These are phyloP conservation scores for Hyaloraphidium curvatum DNA, from an alignment of 192 early-diverging fungal species.

Conservation along the genomic window DNA sequence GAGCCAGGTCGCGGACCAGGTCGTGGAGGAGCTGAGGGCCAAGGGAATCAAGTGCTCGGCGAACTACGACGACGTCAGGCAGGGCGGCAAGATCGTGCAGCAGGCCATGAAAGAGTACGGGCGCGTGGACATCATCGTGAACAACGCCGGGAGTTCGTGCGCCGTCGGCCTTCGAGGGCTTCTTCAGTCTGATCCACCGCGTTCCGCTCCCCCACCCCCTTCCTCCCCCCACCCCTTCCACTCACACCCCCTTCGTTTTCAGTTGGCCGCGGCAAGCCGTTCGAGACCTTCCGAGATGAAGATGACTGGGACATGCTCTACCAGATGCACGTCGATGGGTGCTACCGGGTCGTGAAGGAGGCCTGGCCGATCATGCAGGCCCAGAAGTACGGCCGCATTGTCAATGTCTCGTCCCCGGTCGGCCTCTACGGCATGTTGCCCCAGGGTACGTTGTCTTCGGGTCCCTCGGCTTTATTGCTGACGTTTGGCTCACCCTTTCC, in stretches of 20 bases:
- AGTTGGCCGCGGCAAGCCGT: too few relatives aligned
- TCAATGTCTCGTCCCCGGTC: slow-evolving; percentile 3
- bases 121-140: slow-evolving; percentile 79
- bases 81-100: slow-evolving; percentile 77
- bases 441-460: slow-evolving; percentile 86
- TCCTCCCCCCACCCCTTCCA: too few relatives aligned
- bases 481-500: too few relatives aligned
- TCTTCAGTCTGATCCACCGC: too few relatives aligned
- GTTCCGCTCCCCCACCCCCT: too few relatives aligned
- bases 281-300: too few relatives aligned
- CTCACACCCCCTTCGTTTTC: too few relatives aligned
- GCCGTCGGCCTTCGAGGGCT: too few relatives aligned
- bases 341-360: slow-evolving; percentile 4
- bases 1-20: slow-evolving; percentile 35
- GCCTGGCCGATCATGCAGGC: slow-evolving; percentile 8
- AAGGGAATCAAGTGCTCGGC: slow-evolving; percentile 78
- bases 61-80: slow-evolving; percentile 77
- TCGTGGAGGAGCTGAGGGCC: slow-evolving; percentile 65
- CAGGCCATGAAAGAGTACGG: slow-evolving; percentile 21
- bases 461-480: too few relatives aligned
- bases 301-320: too few relatives aligned
- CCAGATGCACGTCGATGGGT: slow-evolving; percentile 3
- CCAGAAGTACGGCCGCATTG: slow-evolving; percentile 66
- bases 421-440: slow-evolving; percentile 65
- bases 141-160: too few relatives aligned